These are phyloP conservation scores for Rubia peregrina DNA, from an alignment of 305 asterid species.

Conservation along the genomic window DNA sequence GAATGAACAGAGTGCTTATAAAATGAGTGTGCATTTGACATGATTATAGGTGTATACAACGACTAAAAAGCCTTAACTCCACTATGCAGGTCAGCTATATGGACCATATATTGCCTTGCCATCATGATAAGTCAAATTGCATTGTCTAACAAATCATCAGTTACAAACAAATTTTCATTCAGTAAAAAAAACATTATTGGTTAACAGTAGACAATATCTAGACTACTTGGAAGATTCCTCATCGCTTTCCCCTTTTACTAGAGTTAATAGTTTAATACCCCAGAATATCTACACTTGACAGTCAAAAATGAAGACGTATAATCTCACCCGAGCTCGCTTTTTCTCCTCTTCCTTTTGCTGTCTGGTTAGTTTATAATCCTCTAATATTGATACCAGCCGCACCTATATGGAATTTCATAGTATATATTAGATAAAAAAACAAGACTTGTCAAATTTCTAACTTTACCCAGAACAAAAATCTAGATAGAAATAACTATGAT, in stretches of 20 bases:
- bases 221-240: neutral
- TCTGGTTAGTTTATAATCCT: slow-evolving; percentile 76
- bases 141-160: neutral
- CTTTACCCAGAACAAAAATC: neutral
- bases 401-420: slow-evolving; percentile 39
- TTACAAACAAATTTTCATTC: neutral
- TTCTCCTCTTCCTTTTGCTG: slow-evolving; percentile 74
- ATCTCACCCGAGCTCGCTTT: slow-evolving; percentile 68
- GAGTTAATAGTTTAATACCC: neutral
- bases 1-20: slow-evolving; percentile 3
- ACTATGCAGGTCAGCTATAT: neutral
- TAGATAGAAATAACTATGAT: slow-evolving; percentile 10
- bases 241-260: neutral
- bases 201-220: neutral
- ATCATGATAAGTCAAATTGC: neutral
- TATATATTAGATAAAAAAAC: slow-evolving; percentile 4
- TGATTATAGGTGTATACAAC: neutral
- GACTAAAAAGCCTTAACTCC: neutral
- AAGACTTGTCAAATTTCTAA: neutral
- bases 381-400: slow-evolving; percentile 76
- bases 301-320: neutral
- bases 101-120: neutral
- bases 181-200: neutral
- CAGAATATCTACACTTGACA: neutral
- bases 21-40: neutral